These are phyloP conservation scores for Apiospora kogelbergensis DNA, from an alignment of 2,329 filamentous ascomycete genomes.

Conservation along the genomic window DNA sequence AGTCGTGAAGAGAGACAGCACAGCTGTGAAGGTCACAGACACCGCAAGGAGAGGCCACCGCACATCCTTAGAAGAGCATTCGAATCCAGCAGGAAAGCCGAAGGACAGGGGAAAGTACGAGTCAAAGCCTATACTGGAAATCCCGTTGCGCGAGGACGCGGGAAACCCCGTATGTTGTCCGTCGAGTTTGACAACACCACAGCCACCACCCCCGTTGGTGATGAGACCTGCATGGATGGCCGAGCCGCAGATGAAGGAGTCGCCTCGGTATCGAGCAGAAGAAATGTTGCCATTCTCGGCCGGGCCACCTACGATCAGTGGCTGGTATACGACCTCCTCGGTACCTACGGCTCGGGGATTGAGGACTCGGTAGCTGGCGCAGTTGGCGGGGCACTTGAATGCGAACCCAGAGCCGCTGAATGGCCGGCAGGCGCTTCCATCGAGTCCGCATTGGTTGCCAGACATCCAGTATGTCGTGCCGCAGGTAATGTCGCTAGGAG, in stretches of 20 bases:
- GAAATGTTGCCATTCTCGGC: slow-evolving; percentile 35
- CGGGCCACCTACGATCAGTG: slow-evolving; percentile 69
- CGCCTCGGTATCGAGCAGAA: slow-evolving; percentile 73
- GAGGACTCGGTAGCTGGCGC: slow-evolving; percentile 62
- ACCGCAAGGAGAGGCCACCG: slow-evolving; percentile 83
- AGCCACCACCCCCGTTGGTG: slow-evolving; percentile 70
- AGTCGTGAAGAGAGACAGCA: slow-evolving; percentile 79
- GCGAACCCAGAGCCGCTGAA: slow-evolving; percentile 70
- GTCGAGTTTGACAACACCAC: slow-evolving; percentile 74
- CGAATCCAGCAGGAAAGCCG: slow-evolving; percentile 66
- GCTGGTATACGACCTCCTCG: slow-evolving; percentile 62
- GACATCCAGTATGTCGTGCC: slow-evolving; percentile 68
- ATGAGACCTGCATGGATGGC: slow-evolving; percentile 84
- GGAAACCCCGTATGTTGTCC: slow-evolving; percentile 66
- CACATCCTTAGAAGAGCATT: slow-evolving; percentile 71
- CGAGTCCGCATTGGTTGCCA: slow-evolving; percentile 71
- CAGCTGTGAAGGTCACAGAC: slow-evolving; percentile 74
- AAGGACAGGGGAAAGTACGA: slow-evolving; percentile 90
- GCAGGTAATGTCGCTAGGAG: slow-evolving; percentile 65
- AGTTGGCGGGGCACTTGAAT: slow-evolving; percentile 75
- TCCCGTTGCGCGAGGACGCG: slow-evolving; percentile 67
- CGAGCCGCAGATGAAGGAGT: slow-evolving; percentile 83
- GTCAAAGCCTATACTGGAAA: slow-evolving; percentile 75
- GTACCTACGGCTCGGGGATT: slow-evolving; percentile 76
- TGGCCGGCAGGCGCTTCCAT: slow-evolving; percentile 73